Percentiles rank a stretch among this genome's conserved stretches.
phyloP scores from a whole-genome alignment of 257 asterid species.

The Cruciata laevipes region DNA sequence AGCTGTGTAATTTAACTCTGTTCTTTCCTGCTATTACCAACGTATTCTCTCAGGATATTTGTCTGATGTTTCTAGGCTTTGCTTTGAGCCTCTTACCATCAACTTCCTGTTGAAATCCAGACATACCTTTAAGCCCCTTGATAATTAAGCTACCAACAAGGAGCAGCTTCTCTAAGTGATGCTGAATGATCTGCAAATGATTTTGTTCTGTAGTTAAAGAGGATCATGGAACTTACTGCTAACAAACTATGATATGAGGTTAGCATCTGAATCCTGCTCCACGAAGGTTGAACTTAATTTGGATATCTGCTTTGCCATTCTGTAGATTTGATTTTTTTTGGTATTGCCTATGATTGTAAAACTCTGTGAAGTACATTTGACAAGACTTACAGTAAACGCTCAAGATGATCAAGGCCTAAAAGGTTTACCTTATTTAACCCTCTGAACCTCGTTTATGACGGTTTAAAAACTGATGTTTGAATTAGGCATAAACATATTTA shows the following conservation, averaged over 20 bases:
- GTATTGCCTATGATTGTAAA: not conserved
- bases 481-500: not conserved
- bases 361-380: not conserved
- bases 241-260: not conserved
- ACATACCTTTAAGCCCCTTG: not conserved
- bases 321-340: not conserved
- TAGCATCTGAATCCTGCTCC: not conserved
- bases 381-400: not conserved
- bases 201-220: not conserved
- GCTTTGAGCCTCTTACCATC: not conserved
- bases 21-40: not conserved
- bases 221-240: constrained; percentile 6
- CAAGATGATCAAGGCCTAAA: not conserved
- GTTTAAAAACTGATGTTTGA: no score
- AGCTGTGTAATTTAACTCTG: not conserved
- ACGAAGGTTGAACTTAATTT: not conserved
- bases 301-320: not conserved
- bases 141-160: not conserved
- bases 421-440: no score
- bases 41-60: not conserved
- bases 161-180: not conserved
- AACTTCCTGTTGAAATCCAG: not conserved
- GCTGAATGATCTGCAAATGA: constrained; percentile 1
- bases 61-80: not conserved
- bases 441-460: no score